Evolutionary conservation across 768 basidiomycete species (phyloP).

Genomic region (Phanerochaete carnosa): DNA sequence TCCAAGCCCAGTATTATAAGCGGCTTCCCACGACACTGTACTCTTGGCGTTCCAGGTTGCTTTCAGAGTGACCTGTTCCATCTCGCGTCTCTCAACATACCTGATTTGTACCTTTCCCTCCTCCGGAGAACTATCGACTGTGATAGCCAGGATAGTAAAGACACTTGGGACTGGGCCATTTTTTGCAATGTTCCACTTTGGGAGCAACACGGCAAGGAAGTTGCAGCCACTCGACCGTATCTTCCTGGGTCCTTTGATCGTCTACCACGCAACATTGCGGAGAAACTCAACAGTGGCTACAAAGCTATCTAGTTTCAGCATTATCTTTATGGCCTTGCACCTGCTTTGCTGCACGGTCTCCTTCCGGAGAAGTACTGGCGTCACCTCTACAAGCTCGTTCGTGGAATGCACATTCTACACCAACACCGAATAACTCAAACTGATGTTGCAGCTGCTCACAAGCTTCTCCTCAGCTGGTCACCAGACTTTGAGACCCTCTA

Average conservation of each 20-base stretch:
- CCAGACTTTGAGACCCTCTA: constrained; percentile 35
- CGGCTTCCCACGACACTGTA: constrained; percentile 19
- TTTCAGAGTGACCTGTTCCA: constrained; percentile 40
- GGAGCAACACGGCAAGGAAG: constrained; percentile 32
- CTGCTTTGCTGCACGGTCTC: constrained; percentile 22
- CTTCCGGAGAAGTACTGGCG: constrained; percentile 22
- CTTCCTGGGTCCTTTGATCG: constrained; percentile 39
- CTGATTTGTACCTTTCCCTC: constrained; percentile 29
- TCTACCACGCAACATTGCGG: constrained; percentile 38
- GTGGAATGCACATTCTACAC: constrained; percentile 20
- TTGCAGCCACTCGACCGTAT: constrained; percentile 28
- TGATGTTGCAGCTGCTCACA: constrained; percentile 23
- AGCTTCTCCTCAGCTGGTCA: constrained; percentile 23
- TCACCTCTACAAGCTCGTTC: constrained; percentile 26
- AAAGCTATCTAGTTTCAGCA: constrained; percentile 26
- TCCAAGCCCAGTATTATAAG: constrained; percentile 32
- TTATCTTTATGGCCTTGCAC: constrained; percentile 22
- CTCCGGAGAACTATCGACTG: constrained; percentile 30
- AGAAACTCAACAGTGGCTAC: constrained; percentile 35
- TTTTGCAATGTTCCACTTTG: constrained; percentile 22
- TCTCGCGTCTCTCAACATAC: constrained; percentile 32
- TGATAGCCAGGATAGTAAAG: constrained; percentile 17
- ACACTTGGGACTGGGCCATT: constrained; percentile 31
- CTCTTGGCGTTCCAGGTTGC: constrained; percentile 26
- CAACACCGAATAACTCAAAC: constrained; percentile 10